A percentile compares a stretch with the other conserved stretches of the same genome.
Evolutionary conservation across 768 basidiomycete species (phyloP).

Genomic region (Tulasnella sp.): DNA sequence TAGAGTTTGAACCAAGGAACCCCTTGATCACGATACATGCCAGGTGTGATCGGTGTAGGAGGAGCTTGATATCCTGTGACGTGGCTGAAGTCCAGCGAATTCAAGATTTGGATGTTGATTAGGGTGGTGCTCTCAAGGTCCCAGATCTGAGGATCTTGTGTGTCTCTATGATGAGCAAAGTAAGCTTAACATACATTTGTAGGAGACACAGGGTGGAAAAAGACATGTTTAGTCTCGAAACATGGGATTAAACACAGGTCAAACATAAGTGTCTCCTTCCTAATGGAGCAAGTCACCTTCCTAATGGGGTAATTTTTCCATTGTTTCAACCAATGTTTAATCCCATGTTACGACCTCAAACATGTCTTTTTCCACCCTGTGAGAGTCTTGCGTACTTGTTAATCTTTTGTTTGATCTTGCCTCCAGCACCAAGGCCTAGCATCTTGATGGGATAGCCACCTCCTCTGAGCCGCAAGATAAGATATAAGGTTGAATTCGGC

Average conservation of each 20-base stretch:
- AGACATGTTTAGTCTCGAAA: too few species aligned
- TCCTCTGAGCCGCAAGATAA: too few species aligned
- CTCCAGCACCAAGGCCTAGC: background rate
- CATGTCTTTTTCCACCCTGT: too few species aligned
- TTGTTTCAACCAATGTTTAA: too few species aligned
- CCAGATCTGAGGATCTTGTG: background rate
- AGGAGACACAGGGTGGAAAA: too few species aligned
- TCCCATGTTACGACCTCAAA: too few species aligned
- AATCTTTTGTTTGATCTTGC: constrained; percentile 3
- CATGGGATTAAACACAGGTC: too few species aligned
- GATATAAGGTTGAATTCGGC: too few species aligned
- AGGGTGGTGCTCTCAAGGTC: background rate
- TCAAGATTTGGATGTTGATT: background rate
- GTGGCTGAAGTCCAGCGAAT: background rate
- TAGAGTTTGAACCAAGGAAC: background rate
- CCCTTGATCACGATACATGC: background rate
- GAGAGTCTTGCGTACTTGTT: background rate
- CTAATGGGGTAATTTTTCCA: too few species aligned
- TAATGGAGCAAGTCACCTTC: too few species aligned
- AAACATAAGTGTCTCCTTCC: too few species aligned
- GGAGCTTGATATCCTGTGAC: background rate
- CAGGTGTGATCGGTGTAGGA: background rate
- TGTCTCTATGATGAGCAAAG: background rate
- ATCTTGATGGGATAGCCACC: background rate
- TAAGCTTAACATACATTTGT: background rate